Base-by-base conservation (phyloP, 768 basidiomycete genomes). In the Leccinum broughii region DNA sequence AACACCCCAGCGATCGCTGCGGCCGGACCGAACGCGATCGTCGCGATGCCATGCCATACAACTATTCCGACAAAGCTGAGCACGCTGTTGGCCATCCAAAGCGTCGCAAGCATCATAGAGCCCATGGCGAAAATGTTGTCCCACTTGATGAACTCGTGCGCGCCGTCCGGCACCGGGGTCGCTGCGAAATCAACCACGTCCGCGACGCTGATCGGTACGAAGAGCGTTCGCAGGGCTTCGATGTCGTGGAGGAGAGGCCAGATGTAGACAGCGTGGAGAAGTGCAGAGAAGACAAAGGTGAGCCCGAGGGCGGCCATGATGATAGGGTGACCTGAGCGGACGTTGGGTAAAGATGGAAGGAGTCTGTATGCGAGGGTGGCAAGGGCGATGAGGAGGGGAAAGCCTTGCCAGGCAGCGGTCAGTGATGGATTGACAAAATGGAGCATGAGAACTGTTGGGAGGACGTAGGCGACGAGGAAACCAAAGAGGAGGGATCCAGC, bases 331-430 rank as follows among this genome's bases (percentile, higher is more conserved):
- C 71, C 70, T 4, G 66, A 72, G 17, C 60, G 52, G 11, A 30
- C 35, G 53, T 32, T 14, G 34, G 58, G 60, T 13, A 67, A 62
- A 3, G 70, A 64, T 17, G 66, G 67, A 24, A 81, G 77, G 55
- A 77, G 44, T 15, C 80, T 72, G 63, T 86, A 80, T 0, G 63
- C 51, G 8, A 66, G 64, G 30, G 77, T 70, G 1, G 79, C 77
- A n/a, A 82, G 3, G n/a, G 77, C 76, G 46, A 81, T 70, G 61
- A 75, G 74, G n/a, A 80, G 34, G 9, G 85, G 85, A 61, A 80
- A 85, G 28, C 76, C 62, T 62, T 85, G 84, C 85, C 85, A 86
- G 34, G 80, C 70, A 10, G 80, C 81, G 14, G 83, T 85, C 49
- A 84, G 68, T 51, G 62, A 62, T 0, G 81, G 75, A 54, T 80